Conservation (phyloP, 139 green algal genomes). For the Closterium sp. region DNA sequence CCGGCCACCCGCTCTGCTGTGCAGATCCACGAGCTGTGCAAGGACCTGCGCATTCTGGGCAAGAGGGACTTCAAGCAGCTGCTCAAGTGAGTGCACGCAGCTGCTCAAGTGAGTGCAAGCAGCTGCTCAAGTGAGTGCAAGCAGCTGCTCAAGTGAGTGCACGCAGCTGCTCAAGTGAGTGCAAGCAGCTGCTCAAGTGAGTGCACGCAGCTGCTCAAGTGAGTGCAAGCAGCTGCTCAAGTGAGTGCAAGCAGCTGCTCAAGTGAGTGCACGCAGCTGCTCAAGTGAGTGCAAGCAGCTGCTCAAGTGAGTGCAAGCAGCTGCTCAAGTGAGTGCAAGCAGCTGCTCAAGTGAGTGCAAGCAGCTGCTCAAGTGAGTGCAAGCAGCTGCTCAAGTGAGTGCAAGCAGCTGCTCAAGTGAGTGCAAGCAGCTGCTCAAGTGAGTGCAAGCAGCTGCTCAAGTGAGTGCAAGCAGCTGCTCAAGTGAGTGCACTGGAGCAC, state of each 20-base stretch:
- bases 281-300: too few species aligned
- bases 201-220: too few species aligned
- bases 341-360: slow-evolving; percentile 98
- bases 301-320: slow-evolving; percentile 85
- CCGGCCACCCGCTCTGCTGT: background rate
- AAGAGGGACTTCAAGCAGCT: slow-evolving; percentile 97
- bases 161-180: too few species aligned
- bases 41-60: slow-evolving; percentile 90
- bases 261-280: too few species aligned
- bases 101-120: too few species aligned
- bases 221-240: too few species aligned
- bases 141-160: too few species aligned
- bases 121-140: too few species aligned
- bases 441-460: slow-evolving; percentile 85
- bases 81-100: slow-evolving; percentile 64
- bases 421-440: slow-evolving; percentile 96
- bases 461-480: slow-evolving; percentile 97
- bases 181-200: too few species aligned
- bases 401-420: slow-evolving; percentile 97
- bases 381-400: slow-evolving; percentile 90
- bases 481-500: slow-evolving; percentile 35
- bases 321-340: slow-evolving; percentile 96
- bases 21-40: slow-evolving; percentile 72
- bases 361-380: slow-evolving; percentile 87
- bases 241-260: too few species aligned